These are phyloP conservation scores for Acer saccharum DNA, from an alignment of 345 rosid genomes.

Conservation along the genomic window DNA sequence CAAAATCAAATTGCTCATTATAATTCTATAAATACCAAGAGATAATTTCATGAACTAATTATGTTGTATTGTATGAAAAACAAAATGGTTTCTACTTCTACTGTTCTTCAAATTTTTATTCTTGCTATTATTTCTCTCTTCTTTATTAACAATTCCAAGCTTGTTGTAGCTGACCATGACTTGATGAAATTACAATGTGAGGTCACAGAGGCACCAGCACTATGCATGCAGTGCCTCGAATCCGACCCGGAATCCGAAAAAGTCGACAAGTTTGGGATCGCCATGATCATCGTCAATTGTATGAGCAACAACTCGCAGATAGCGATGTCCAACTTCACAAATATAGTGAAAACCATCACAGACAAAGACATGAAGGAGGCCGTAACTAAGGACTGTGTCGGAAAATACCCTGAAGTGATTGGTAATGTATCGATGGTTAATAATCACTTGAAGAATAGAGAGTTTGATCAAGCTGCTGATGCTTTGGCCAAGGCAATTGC, in stretches of 20 bases:
- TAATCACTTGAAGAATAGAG: not conserved
- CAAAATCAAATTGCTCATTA: not conserved
- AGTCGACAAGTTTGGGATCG: conserved; percentile 19
- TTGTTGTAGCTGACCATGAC: conserved; percentile 13
- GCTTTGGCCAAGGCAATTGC: not conserved
- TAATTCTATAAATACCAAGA: too few species aligned
- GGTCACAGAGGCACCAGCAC: conserved; percentile 16
- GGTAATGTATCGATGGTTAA: not conserved
- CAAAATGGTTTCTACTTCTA: not conserved
- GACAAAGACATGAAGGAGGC: not conserved
- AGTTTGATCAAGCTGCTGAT: conserved; percentile 25
- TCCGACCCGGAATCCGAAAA: conserved; percentile 20
- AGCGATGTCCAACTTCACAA: not conserved
- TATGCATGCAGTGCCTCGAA: conserved; percentile 31
- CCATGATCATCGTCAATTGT: conserved; percentile 23
- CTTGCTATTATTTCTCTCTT: not conserved
- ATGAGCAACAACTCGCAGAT: not conserved
- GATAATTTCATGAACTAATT: not conserved
- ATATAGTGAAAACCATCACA: not conserved
- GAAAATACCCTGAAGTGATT: not conserved
- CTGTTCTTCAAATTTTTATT: not conserved
- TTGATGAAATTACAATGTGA: conserved; percentile 23
- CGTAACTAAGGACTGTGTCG: not conserved
- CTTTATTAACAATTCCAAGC: not conserved
- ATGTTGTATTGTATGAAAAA: too few species aligned